These are phyloP conservation scores for Platismatia glauca DNA, from an alignment of 495 filamentous ascomycete species.

Conservation along the genomic window DNA sequence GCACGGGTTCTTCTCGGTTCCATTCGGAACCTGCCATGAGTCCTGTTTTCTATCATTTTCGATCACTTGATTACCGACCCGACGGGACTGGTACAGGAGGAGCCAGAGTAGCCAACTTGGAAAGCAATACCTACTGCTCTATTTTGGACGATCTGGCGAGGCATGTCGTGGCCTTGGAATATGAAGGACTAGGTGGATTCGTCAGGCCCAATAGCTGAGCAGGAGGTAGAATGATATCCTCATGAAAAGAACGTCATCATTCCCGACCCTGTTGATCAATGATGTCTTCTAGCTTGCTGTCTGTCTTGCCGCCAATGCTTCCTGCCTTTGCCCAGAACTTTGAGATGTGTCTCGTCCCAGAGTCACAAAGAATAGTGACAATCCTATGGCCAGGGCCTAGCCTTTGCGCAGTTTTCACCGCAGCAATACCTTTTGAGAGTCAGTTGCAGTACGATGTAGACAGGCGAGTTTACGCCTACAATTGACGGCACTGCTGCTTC, in stretches of 20 bases:
- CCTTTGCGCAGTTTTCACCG: constrained; percentile 65
- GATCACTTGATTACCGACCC: neutral
- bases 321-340: constrained; percentile 87
- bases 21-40: neutral
- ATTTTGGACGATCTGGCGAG: neutral
- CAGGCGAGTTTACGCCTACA: constrained; percentile 43
- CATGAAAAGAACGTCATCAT: neutral
- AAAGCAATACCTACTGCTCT: neutral
- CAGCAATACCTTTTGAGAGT: constrained; percentile 57
- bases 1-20: neutral
- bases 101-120: neutral
- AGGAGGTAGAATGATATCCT: neutral
- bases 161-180: neutral
- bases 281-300: constrained; percentile 45
- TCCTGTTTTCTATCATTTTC: neutral
- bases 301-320: constrained; percentile 50
- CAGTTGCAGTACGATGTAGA: neutral
- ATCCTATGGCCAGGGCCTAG: constrained; percentile 71
- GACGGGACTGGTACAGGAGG: neutral
- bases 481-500: constrained; percentile 91
- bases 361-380: constrained; percentile 89
- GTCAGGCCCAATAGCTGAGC: neutral
- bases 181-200: neutral
- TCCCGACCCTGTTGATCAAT: constrained; percentile 18
- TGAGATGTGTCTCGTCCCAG: constrained; percentile 80